Evolutionary conservation across 2,329 filamentous ascomycete species (phyloP).

Genomic region (Calonectria montana): DNA sequence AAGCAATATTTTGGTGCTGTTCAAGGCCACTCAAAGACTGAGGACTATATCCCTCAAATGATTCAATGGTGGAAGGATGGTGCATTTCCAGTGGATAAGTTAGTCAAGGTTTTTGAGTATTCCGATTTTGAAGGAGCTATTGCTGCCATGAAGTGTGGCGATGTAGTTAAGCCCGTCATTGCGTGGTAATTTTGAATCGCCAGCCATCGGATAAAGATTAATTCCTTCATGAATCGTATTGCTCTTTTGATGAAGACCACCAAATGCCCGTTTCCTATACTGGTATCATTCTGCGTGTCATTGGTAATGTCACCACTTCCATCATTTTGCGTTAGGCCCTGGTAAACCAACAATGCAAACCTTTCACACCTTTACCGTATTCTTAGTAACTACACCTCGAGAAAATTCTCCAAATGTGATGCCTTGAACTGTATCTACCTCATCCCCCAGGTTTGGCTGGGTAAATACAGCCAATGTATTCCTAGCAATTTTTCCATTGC

Average conservation of each 20-base stretch:
- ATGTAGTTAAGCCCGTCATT: slow-evolving; percentile 49
- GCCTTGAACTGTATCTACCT: slow-evolving; percentile 75
- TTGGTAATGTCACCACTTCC: too few species aligned
- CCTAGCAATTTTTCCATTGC: slow-evolving; percentile 69
- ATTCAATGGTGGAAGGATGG: slow-evolving; percentile 48
- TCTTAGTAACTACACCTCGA: slow-evolving; percentile 68
- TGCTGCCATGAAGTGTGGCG: slow-evolving; percentile 44
- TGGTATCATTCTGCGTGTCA: too few species aligned
- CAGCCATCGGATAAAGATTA: neutral
- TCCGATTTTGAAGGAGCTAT: slow-evolving; percentile 44
- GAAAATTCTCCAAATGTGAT: slow-evolving; percentile 83
- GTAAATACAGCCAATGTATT: slow-evolving; percentile 98
- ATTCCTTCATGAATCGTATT: neutral
- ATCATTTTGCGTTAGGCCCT: too few species aligned
- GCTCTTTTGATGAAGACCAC: too few species aligned
- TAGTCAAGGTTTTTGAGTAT: slow-evolving; percentile 47
- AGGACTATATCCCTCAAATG: slow-evolving; percentile 51
- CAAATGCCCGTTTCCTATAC: too few species aligned
- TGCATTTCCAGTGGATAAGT: slow-evolving; percentile 47
- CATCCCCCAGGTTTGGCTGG: slow-evolving; percentile 89
- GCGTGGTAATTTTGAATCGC: slow-evolving; percentile 35
- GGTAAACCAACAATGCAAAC: too few species aligned
- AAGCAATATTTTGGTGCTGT: slow-evolving; percentile 60
- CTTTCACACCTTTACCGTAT: slow-evolving; percentile 56
- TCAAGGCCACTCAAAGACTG: slow-evolving; percentile 50